Evolutionary conservation across 2,329 filamentous ascomycete species (phyloP).

Genomic region (Amphichorda felina): DNA sequence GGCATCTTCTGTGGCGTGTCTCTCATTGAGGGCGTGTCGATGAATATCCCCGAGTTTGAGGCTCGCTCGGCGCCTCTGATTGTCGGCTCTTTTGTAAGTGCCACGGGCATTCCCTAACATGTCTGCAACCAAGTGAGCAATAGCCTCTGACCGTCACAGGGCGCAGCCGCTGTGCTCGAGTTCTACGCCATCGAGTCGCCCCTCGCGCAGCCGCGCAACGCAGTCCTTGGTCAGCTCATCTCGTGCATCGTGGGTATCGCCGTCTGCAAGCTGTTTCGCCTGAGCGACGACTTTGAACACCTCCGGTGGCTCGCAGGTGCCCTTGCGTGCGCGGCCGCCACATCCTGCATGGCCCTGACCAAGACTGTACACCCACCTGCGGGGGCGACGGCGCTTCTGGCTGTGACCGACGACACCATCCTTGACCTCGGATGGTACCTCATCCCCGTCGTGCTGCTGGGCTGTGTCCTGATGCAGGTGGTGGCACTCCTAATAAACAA

Average conservation of each 20-base stretch:
- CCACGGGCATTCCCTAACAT: neutral
- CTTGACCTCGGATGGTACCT: constrained; percentile 56
- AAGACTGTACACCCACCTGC: constrained; percentile 65
- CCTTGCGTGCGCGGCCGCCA: constrained; percentile 51
- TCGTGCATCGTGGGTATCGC: constrained; percentile 47
- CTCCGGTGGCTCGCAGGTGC: constrained; percentile 55
- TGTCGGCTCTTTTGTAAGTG: constrained; percentile 58
- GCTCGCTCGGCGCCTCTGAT: constrained; percentile 43
- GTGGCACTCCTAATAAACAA: constrained; percentile 59
- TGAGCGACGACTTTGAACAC: constrained; percentile 31
- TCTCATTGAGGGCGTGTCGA: constrained; percentile 45
- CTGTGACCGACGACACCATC: constrained; percentile 44
- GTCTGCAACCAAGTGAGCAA: no score
- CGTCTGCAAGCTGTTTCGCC: constrained; percentile 53
- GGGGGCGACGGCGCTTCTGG: constrained; percentile 61
- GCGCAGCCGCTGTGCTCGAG: constrained; percentile 64
- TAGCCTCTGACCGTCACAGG: constrained; percentile 26
- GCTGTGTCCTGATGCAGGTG: constrained; percentile 46
- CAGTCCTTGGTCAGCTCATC: constrained; percentile 54
- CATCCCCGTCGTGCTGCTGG: constrained; percentile 50
- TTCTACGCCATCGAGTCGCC: constrained; percentile 63
- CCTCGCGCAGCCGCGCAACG: constrained; percentile 61
- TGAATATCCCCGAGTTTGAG: constrained; percentile 40
- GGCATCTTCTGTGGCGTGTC: constrained; percentile 52
- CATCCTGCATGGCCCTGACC: constrained; percentile 54